Evolutionary conservation across 768 basidiomycete genomes (phyloP).

Genomic region (Chalciporus pseudorubinellus): DNA sequence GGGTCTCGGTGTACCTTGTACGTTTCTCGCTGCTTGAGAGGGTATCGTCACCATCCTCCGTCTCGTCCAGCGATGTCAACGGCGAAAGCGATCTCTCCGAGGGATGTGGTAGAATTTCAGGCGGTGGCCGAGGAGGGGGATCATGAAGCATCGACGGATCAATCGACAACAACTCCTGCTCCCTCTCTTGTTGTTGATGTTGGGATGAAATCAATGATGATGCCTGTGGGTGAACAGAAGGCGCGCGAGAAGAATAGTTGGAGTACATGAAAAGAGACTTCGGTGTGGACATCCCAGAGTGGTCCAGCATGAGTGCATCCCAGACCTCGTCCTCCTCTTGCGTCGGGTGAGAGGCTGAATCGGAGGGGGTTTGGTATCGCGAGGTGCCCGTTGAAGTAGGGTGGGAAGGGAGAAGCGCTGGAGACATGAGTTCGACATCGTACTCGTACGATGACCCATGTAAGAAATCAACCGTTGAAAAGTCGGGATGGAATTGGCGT

Average conservation of each 20-base stretch:
- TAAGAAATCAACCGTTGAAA: neutral
- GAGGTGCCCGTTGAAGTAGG: neutral
- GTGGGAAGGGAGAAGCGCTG: neutral
- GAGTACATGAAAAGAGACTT: conserved; percentile 1
- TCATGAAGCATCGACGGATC: conserved; percentile 14
- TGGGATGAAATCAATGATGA: neutral
- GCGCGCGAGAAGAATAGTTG: neutral
- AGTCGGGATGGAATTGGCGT: neutral
- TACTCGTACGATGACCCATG: neutral
- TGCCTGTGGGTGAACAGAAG: neutral
- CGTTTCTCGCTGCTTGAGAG: neutral
- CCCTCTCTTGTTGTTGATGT: neutral
- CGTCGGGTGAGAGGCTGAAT: neutral
- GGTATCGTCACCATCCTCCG: neutral
- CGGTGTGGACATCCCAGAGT: conserved; percentile 15
- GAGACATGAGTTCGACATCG: conserved; percentile 1
- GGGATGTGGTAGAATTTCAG: neutral
- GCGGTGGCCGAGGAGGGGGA: neutral
- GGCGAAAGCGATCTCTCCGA: conserved; percentile 8
- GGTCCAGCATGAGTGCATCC: conserved; percentile 15
- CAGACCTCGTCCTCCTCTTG: conserved; percentile 24
- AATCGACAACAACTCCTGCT: neutral
- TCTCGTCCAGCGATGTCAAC: conserved; percentile 13
- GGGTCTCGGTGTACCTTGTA: neutral
- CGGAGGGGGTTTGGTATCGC: conserved; percentile 12